Conservation (phyloP, 192 early-diverging fungal species). For the Gaertneriomyces sp. region DNA sequence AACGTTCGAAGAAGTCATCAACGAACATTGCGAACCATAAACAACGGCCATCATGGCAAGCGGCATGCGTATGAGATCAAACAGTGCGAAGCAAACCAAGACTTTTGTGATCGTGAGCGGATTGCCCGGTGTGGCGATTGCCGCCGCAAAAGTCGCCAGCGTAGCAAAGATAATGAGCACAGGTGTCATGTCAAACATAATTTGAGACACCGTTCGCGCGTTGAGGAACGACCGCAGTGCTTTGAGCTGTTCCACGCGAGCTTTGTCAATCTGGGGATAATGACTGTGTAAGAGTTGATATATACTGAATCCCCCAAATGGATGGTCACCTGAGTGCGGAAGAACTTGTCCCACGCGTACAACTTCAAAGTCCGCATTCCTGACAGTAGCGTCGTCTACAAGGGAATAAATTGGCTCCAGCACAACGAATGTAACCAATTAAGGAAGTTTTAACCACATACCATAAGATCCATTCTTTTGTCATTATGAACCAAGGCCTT, state of each 20-base stretch:
- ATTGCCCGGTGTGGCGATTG: not conserved
- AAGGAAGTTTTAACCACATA: too few relatives aligned
- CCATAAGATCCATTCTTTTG: not conserved
- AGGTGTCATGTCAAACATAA: conserved; percentile 12
- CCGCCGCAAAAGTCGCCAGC: conserved; percentile 18
- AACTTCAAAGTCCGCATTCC: conserved; percentile 85
- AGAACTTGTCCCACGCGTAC: conserved; percentile 78
- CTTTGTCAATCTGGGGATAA: not conserved
- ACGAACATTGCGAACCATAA: too few relatives aligned
- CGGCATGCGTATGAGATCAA: conserved; percentile 5
- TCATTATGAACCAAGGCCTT: not conserved
- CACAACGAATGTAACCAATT: too few relatives aligned
- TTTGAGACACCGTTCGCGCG: conserved; percentile 9
- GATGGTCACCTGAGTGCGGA: conserved; percentile 21
- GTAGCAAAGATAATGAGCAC: conserved; percentile 22
- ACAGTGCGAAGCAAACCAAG: conserved; percentile 19
- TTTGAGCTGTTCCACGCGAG: conserved; percentile 20
- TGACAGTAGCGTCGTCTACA: conserved; percentile 61
- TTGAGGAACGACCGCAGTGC: conserved; percentile 2
- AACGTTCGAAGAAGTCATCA: too few relatives aligned
- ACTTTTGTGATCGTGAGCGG: conserved; percentile 12
- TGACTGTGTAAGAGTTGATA: too few relatives aligned
- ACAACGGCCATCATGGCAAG: not conserved
- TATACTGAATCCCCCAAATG: too few relatives aligned
- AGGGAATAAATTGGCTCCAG: too few relatives aligned